These are phyloP conservation scores for Spizellomyces punctatus DNA, from an alignment of 192 early-diverging fungal genomes.

Conservation along the genomic window DNA sequence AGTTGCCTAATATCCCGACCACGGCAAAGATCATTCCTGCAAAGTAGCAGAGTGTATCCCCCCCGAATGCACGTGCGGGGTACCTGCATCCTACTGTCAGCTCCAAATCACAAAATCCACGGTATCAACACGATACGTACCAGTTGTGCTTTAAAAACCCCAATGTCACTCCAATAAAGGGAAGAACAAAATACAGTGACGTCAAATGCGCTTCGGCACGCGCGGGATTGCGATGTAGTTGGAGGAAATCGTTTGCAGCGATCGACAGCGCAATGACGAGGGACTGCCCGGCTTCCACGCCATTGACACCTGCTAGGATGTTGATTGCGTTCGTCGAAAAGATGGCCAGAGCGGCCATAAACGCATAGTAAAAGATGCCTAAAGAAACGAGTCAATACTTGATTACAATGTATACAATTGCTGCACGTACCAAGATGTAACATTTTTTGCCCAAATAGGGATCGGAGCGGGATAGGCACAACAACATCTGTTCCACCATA, in stretches of 20 bases:
- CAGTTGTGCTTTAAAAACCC: conserved; percentile 89
- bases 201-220: conserved; percentile 79
- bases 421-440: conserved; percentile 74
- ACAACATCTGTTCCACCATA: conserved; percentile 83
- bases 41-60: conserved; percentile 97
- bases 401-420: background rate
- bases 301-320: conserved; percentile 97
- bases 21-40: conserved; percentile 99
- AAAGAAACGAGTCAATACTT: background rate
- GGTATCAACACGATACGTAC: conserved; percentile 36
- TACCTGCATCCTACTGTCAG: conserved; percentile 54
- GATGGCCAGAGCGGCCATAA: conserved; percentile 83
- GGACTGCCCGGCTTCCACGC: conserved; percentile 92
- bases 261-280: conserved; percentile 89
- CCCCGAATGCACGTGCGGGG: conserved; percentile 90
- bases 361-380: conserved; percentile 90
- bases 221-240: conserved; percentile 64
- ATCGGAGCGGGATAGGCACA: conserved; percentile 81
- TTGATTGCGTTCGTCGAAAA: conserved; percentile 99
- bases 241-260: conserved; percentile 70
- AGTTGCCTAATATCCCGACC: conserved; percentile 90
- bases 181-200: conserved; percentile 88
- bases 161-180: conserved; percentile 84
- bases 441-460: conserved; percentile 64
- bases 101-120: background rate